Conservation (phyloP, 2,329 filamentous ascomycete species). For the Xylaria arbuscula region DNA sequence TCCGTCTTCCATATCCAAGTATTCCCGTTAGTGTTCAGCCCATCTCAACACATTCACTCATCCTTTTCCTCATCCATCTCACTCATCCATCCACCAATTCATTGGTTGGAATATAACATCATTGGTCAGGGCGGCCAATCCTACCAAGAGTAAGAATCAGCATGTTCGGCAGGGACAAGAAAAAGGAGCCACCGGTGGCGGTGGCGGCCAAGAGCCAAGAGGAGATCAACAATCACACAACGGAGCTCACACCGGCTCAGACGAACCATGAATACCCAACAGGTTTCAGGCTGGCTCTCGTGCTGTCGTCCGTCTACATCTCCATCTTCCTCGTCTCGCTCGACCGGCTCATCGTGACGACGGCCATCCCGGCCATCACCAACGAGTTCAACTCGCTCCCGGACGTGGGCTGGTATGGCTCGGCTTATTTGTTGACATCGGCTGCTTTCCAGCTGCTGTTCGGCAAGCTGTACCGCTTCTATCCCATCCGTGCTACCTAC, state of each 20-base stretch:
- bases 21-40: no score
- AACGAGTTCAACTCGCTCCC: constrained; percentile 53
- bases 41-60: no score
- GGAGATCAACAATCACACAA: constrained; percentile 10
- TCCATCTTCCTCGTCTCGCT: constrained; percentile 55
- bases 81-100: not conserved
- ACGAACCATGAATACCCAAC: constrained; percentile 50
- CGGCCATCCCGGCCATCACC: constrained; percentile 55
- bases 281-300: constrained; percentile 49
- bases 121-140: not conserved
- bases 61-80: no score
- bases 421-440: constrained; percentile 53
- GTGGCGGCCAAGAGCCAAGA: constrained; percentile 11
- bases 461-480: constrained; percentile 56
- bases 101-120: not conserved
- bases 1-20: no score
- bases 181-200: constrained; percentile 28
- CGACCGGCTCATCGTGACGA: constrained; percentile 53
- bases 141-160: not conserved
- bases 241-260: constrained; percentile 21
- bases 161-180: constrained; percentile 36
- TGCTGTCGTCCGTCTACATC: constrained; percentile 52
- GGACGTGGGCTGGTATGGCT: constrained; percentile 56
- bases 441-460: constrained; percentile 55
- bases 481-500: constrained; percentile 51